phyloP scores from a whole-genome alignment of 2,329 filamentous ascomycete species.

The Ambrosiella xylebori region DNA sequence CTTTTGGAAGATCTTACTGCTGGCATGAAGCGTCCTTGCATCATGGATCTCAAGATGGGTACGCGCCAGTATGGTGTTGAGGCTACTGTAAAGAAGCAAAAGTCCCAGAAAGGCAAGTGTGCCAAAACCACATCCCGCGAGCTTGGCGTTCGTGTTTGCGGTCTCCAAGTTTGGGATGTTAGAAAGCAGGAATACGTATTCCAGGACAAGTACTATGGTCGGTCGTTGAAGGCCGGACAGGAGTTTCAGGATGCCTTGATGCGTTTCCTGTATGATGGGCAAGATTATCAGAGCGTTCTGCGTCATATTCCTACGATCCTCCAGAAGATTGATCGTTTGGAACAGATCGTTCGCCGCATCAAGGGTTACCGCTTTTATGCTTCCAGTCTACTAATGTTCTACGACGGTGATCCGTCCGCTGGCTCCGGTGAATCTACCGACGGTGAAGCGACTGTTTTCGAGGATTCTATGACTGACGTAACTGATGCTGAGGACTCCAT shows the following conservation, averaged over 20 bases:
- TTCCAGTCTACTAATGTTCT: constrained; percentile 84
- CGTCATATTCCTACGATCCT: constrained; percentile 79
- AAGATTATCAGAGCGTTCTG: constrained; percentile 61
- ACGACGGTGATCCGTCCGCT: constrained; percentile 60
- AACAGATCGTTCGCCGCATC: constrained; percentile 63
- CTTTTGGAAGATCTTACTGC: constrained; percentile 88
- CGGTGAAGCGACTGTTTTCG: constrained; percentile 33
- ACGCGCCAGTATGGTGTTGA: constrained; percentile 93
- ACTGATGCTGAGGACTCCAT: constrained; percentile 39
- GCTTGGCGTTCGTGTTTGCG: constrained; percentile 83
- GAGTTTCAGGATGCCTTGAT: constrained; percentile 83
- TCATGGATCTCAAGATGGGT: constrained; percentile 97
- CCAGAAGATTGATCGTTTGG: constrained; percentile 65
- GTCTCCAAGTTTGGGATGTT: constrained; percentile 89
- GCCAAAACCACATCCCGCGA: constrained; percentile 79
- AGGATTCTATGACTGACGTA: constrained; percentile 41
- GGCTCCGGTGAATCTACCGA: constrained; percentile 30
- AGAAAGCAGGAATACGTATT: constrained; percentile 76
- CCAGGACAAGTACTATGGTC: constrained; percentile 94
- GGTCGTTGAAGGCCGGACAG: constrained; percentile 66
- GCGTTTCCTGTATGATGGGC: constrained; percentile 79
- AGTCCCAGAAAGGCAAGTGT: constrained; percentile 85
- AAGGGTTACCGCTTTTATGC: constrained; percentile 89
- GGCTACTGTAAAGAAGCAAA: constrained; percentile 77
- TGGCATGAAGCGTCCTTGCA: constrained; percentile 90